Evolutionary conservation across 495 filamentous ascomycete species (phyloP), one percentile per base, ranked within the genome.

Genomic region (Stereocaulon alpinum): DNA sequence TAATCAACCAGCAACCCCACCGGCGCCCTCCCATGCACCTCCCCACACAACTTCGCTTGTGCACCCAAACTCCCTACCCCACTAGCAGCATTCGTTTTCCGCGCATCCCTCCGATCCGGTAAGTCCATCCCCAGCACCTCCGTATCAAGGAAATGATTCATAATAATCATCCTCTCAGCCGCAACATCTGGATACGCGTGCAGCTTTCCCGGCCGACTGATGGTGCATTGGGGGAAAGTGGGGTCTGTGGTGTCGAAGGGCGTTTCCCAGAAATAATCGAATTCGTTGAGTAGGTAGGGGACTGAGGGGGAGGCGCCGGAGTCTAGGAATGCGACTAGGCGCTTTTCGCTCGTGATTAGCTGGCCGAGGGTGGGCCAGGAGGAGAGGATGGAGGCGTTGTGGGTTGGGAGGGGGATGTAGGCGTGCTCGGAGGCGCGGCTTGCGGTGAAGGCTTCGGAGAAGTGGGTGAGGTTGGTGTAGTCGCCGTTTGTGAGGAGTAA

Each of bases 221-320:
- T 77, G n/a, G 72, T 77, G 72, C 86, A 89, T 49, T 59, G 51
- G 6, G 69, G 63, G 64, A 77, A 76, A 15, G 67, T 61, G 11
- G 71, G 41, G 59, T 80, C 76, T 6, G 78, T 80, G 10, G 82
- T 76, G 56, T 82, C 82, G 67, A 73, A 91, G 14, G 82, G 69
- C 0, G 84, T 89, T 70, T 89, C 86, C 68, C 87, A 91, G 65
- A 85, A 79, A 67, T 86, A 76, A 59, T 72, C 67, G 69, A 87
- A 91, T 67, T 91, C 84, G 60, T 77, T 66, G 32, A 87, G 76
- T 22, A 89, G 79, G 70, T 83, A 87, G 2, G 83, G 74, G 54
- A 80, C 76, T 1, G 64, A 56, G 48, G 75, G 70, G 60, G 78
- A 53, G 30, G 76, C 74, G 55, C 83, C 76, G 62, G 72, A 76